Percentiles rank a stretch among this genome's conserved stretches.
phyloP scores from a whole-genome alignment of 2,329 filamentous ascomycete species.

The Fusarium acutatum region DNA sequence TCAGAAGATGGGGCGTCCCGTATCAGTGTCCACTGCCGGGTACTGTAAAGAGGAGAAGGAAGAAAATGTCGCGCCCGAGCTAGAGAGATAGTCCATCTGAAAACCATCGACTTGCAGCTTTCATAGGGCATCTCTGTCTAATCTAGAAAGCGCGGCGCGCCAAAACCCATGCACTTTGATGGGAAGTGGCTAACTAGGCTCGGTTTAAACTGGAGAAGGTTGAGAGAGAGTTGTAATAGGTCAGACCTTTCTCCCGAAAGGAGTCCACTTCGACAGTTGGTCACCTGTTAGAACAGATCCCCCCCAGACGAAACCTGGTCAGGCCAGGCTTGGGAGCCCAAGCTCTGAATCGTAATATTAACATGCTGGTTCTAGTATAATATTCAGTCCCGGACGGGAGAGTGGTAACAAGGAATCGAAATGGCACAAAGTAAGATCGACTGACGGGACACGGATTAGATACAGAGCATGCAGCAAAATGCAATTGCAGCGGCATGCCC shows the following conservation, averaged over 20 bases:
- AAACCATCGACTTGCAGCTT: conserved; percentile 36
- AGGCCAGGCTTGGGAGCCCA: conserved; percentile 14
- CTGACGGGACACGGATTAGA: conserved; percentile 39
- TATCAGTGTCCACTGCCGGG: conserved; percentile 19
- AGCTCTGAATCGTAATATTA: conserved; percentile 29
- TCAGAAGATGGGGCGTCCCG: conserved; percentile 33
- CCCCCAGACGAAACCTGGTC: conserved; percentile 38
- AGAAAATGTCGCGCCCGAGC: conserved; percentile 29
- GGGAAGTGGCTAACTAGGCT: conserved; percentile 22
- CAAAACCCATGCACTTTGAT: conserved; percentile 39
- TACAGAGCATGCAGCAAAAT: conserved; percentile 24
- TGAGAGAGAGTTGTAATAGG: conserved; percentile 26
- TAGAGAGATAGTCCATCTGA: conserved; percentile 32
- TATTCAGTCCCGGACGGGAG: conserved; percentile 17
- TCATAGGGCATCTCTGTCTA: conserved; percentile 34
- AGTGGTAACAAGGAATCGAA: conserved; percentile 18
- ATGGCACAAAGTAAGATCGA: conserved; percentile 37
- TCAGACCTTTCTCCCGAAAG: conserved; percentile 34
- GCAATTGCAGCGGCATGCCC: conserved; percentile 34
- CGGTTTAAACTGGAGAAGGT: conserved; percentile 33
- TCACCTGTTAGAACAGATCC: conserved; percentile 42
- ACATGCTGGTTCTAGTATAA: conserved; percentile 28
- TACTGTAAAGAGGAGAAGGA: conserved; percentile 18
- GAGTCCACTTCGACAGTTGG: conserved; percentile 36
- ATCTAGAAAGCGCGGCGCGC: conserved; percentile 25